phyloP scores from a whole-genome alignment of 164 flowering plant genomes.

The Kingdonia uniflora region DNA sequence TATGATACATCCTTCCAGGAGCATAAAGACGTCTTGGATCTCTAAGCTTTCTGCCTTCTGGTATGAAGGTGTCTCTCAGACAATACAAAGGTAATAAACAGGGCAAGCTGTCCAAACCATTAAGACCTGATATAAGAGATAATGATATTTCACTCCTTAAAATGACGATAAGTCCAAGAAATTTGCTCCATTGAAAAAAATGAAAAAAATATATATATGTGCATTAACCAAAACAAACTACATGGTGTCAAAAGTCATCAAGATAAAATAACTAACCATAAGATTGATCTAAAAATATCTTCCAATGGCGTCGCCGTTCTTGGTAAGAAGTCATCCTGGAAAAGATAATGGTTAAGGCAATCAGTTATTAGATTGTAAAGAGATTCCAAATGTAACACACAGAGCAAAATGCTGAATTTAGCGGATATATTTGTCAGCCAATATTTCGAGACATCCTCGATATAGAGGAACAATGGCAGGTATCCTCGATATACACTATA shows the following conservation, averaged over 20 bases:
- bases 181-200: background rate
- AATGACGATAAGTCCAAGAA: slow-evolving; percentile 1
- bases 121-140: slow-evolving; percentile 51
- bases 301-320: slow-evolving; percentile 91
- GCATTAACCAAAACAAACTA: no score
- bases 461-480: no score
- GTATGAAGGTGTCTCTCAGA: slow-evolving; percentile 88
- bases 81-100: slow-evolving; percentile 74
- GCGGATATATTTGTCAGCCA: no score
- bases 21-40: slow-evolving; percentile 94
- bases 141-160: slow-evolving; percentile 19
- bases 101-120: slow-evolving; percentile 90
- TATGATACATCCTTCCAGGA: slow-evolving; percentile 92
- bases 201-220: background rate
- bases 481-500: no score
- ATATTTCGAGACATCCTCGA: no score
- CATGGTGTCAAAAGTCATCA: background rate
- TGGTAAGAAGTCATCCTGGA: slow-evolving; percentile 95
- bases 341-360: slow-evolving; percentile 8
- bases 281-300: slow-evolving; percentile 74
- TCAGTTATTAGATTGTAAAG: background rate
- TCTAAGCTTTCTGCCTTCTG: slow-evolving; percentile 73
- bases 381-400: no score
- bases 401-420: no score
- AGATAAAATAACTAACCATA: slow-evolving; percentile 46